These are phyloP conservation scores for Biancaea sappan DNA, from an alignment of 306 rosid genomes.

Conservation along the genomic window DNA sequence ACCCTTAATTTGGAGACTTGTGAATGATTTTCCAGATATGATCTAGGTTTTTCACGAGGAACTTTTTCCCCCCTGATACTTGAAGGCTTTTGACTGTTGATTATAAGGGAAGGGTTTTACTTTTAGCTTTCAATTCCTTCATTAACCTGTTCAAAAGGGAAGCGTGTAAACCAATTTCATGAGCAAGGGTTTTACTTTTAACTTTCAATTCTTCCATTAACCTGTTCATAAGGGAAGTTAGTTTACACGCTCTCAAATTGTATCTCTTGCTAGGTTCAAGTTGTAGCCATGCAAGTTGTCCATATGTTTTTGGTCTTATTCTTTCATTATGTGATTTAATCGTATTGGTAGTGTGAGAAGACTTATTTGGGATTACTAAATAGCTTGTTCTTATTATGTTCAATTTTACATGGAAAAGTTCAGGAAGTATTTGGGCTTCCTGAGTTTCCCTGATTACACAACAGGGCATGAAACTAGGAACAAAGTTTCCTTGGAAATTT, in stretches of 20 bases:
- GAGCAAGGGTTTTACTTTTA: not conserved
- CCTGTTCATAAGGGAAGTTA: not conserved
- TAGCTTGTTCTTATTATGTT: not conserved
- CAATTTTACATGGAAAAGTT: not conserved
- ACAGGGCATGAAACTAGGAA: not conserved
- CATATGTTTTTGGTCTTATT: not conserved
- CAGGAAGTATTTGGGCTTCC: not conserved
- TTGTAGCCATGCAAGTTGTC: not conserved
- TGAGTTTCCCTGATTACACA: not conserved
- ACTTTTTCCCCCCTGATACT: not conserved
- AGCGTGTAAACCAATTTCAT: too few relatives aligned
- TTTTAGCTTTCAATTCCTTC: not conserved
- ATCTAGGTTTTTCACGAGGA: not conserved
- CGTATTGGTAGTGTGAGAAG: not conserved
- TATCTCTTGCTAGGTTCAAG: not conserved
- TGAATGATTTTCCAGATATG: not conserved
- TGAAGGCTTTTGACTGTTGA: too few relatives aligned
- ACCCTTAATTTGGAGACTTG: not conserved
- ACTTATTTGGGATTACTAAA: not conserved
- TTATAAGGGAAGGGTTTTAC: not conserved
- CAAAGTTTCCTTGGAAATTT: not conserved
- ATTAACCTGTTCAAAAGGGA: not conserved
- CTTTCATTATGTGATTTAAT: not conserved
- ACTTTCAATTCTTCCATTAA: not conserved
- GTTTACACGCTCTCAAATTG: not conserved